These are phyloP conservation scores for Globisporangium emineosum DNA, from an alignment of 352 stramenopile genomes.

Conservation along the genomic window DNA sequence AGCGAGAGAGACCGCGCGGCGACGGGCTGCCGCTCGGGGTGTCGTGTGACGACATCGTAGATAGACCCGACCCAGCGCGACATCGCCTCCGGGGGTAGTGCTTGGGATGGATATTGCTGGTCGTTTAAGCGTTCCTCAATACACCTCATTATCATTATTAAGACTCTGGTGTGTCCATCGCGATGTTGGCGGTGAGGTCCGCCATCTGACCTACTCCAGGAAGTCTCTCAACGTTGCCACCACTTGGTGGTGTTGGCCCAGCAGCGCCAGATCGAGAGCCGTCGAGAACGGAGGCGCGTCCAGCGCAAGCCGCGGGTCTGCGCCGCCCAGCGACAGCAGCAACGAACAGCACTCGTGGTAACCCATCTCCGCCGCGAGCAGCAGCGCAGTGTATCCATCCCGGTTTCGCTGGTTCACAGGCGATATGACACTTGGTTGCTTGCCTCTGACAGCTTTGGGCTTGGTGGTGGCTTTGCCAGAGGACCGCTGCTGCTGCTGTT, in stretches of 20 bases:
- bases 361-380: slow-evolving; percentile 12
- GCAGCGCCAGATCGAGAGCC: slow-evolving; percentile 19
- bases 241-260: slow-evolving; percentile 9
- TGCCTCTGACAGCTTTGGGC: background rate
- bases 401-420: slow-evolving; percentile 14
- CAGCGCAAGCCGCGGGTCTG: slow-evolving; percentile 14
- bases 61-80: too few relatives aligned
- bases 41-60: too few relatives aligned
- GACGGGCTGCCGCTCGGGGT: too few relatives aligned
- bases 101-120: too few relatives aligned
- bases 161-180: too few relatives aligned
- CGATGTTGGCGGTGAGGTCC: too few relatives aligned
- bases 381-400: slow-evolving; percentile 16
- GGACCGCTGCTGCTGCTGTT: background rate
- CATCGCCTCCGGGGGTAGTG: too few relatives aligned
- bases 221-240: slow-evolving; percentile 9
- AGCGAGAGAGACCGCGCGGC: too few relatives aligned
- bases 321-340: slow-evolving; percentile 10
- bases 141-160: too few relatives aligned
- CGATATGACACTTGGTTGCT: too few relatives aligned
- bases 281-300: slow-evolving; percentile 15
- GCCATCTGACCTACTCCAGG: too few relatives aligned
- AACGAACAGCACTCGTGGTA: slow-evolving; percentile 12
- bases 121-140: too few relatives aligned
- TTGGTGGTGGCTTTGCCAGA: background rate